Conservation (phyloP, 1,284 basidiomycete species). For the Cryptococcus neoformans region DNA sequence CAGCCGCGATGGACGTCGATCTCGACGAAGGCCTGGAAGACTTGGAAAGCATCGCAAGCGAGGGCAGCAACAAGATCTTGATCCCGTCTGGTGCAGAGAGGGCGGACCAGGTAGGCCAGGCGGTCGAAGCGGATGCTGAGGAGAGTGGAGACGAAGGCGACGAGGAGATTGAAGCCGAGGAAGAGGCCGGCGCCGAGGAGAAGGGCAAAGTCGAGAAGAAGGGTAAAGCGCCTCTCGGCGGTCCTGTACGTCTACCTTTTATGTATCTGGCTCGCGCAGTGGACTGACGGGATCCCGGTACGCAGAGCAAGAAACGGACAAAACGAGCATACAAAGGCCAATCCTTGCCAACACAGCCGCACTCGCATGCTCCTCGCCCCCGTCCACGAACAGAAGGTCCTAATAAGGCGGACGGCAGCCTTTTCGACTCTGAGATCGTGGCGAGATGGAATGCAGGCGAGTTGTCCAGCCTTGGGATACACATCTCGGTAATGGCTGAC, state of each 20-base stretch:
- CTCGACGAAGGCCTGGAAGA: slow-evolving; percentile 5
- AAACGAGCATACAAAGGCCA: not conserved
- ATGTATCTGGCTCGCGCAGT: not conserved
- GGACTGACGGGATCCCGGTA: not conserved
- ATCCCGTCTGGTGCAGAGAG: not conserved
- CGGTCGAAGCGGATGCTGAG: not conserved
- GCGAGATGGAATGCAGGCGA: slow-evolving; percentile 39
- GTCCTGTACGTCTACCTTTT: not conserved
- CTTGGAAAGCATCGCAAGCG: not conserved
- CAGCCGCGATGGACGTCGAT: slow-evolving; percentile 3
- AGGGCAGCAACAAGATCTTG: not conserved
- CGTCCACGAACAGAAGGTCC: not conserved
- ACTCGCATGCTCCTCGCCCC: no score
- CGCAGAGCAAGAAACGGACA: not conserved
- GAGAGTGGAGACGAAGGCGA: not conserved
- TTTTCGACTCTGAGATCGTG: slow-evolving; percentile 38
- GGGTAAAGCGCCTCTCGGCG: slow-evolving; percentile 2
- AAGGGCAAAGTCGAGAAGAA: slow-evolving; percentile 6
- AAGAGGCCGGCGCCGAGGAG: not conserved
- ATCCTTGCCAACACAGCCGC: no score
- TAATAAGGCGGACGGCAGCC: not conserved
- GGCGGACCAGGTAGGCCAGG: not conserved
- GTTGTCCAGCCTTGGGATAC: not conserved
- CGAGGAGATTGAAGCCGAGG: not conserved
- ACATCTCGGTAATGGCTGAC: not conserved